phyloP scores from a whole-genome alignment of 139 green algal genomes.

The Pseudopediastrum boryanum region DNA sequence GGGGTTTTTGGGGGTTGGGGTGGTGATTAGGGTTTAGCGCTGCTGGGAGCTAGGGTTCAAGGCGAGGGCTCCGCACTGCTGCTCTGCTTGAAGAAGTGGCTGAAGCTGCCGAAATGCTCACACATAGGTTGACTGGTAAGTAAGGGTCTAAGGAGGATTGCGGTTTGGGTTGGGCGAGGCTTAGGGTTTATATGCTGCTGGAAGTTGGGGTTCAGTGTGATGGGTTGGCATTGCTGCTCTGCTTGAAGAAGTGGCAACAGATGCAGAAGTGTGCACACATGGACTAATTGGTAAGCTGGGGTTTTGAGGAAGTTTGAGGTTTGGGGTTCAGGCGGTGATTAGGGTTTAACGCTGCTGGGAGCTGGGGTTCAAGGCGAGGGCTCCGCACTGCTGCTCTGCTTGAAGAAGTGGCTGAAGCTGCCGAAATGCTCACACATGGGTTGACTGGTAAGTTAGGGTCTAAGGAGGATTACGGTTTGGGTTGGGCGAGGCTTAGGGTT shows the following conservation, averaged over 20 bases:
- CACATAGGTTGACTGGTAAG: slow-evolving; percentile 21
- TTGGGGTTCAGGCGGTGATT: too few species aligned
- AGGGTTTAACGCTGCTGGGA: too few species aligned
- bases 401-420: slow-evolving; percentile 4
- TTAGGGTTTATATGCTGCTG: background rate
- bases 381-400: background rate
- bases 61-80: too few species aligned
- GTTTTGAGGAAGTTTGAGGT: too few species aligned
- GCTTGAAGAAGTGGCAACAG: too few species aligned
- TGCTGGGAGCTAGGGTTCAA: background rate
- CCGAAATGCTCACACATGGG: slow-evolving; percentile 40
- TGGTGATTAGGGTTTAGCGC: too few species aligned
- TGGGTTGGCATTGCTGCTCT: too few species aligned
- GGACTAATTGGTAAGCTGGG: too few species aligned
- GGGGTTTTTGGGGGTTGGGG: too few species aligned
- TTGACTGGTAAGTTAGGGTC: background rate
- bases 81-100: background rate
- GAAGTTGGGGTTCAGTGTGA: too few species aligned
- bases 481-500: background rate
- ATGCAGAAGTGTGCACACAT: too few species aligned
- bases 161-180: background rate
- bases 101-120: slow-evolving; percentile 37
- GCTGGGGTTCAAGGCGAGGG: background rate
- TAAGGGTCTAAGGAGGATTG: background rate
- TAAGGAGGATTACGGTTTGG: background rate